Evolutionary conservation across 257 asterid species (phyloP), one percentile per base, ranked within the genome.

Genomic region (Capsicum baccatum): DNA sequence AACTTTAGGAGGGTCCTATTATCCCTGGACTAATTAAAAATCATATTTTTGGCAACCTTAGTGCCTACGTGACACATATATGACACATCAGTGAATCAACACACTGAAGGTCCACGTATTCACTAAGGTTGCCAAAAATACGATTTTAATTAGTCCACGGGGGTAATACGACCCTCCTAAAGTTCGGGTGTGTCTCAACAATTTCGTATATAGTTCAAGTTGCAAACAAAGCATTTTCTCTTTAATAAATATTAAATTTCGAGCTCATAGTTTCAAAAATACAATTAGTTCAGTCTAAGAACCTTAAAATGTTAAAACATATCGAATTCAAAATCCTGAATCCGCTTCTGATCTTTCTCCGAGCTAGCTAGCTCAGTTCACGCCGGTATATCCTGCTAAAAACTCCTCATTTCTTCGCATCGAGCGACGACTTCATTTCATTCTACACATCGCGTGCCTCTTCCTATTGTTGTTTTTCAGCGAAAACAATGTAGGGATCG

Each of bases 251-350:
- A 33, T 6, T 3, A 1, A 68, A 33, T 68, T 3, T 0, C 13
- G 0, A 67, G 48, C 9, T 37, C 6, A 68, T 8, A 19, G 37
- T 14, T 68, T 68, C 52, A 15, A 39, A 68, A 19, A 76, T 42
- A 82, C 56, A 55, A 26, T 79, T 35, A 79, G 50, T 79, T 83
- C 15, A 14, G 68, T 81, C 55, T 79, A 85, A 69, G 39, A 79
- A 58, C 21, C 21, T 67, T 66, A 55, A 84, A 83, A 78, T 83
- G 79, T 17, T 15, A 26, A 60, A 67, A 52, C 59, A 68, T 59
- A 59, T 81, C 37, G 50, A 83, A 85, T 85, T 52, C 11, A 11
- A 68, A 71, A 83, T 21, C 6, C 37, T 74, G 12, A 0, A 74
- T 74, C 7, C 7, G 60, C 60, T 48, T 50, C 0, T 48, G 19